Conservation (phyloP, 2,329 filamentous ascomycete genomes). For the Trichophyton schoenleinii region DNA sequence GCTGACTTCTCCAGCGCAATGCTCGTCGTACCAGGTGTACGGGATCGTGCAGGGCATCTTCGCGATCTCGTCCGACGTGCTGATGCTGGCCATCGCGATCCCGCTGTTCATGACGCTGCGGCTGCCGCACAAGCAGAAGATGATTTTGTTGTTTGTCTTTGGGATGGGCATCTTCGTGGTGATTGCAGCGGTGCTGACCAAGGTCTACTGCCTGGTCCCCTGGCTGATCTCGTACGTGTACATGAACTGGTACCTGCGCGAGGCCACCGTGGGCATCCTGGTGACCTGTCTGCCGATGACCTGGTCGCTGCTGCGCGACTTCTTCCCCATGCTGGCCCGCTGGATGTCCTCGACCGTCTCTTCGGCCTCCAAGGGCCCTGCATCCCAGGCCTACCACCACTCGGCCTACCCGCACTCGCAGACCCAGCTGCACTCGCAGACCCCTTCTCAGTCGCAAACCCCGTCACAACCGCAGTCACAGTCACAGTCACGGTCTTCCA, state of each 20-base stretch:
- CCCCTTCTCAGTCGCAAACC: too few species aligned
- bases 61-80: conserved; percentile 32
- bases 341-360: not conserved
- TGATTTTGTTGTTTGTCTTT: conserved; percentile 32
- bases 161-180: conserved; percentile 37
- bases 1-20: conserved; percentile 10
- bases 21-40: conserved; percentile 34
- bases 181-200: conserved; percentile 38
- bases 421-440: too few species aligned
- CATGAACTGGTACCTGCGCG: conserved; percentile 39
- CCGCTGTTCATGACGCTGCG: conserved; percentile 31
- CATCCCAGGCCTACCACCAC: not conserved
- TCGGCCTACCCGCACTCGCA: too few species aligned
- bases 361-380: not conserved
- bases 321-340: conserved; percentile 27
- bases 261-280: conserved; percentile 33
- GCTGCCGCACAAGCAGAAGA: conserved; percentile 31
- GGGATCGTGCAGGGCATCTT: conserved; percentile 29
- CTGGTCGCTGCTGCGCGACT: conserved; percentile 39
- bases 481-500: not conserved
- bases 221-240: conserved; percentile 31
- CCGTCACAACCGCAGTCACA: too few species aligned
- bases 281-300: conserved; percentile 43
- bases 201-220: conserved; percentile 36
- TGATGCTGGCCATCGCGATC: conserved; percentile 33